phyloP scores from a whole-genome alignment of 148 eudicot species.

The Rhododendron ferrugineum region DNA sequence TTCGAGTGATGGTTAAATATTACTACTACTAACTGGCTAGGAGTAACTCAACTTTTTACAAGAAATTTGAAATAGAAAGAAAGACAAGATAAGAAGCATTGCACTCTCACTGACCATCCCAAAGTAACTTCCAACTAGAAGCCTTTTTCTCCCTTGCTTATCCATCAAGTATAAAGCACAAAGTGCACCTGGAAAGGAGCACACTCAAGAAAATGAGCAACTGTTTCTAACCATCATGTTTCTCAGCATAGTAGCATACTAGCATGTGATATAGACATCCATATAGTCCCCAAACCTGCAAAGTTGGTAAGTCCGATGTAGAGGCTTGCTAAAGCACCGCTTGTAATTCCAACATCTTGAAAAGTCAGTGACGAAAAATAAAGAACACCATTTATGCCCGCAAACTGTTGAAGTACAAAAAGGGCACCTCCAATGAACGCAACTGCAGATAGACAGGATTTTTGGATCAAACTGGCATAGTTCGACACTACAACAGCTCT shows the following conservation, averaged over 20 bases:
- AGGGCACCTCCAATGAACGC: constrained; percentile 72
- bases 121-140: constrained; percentile 70
- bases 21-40: background rate
- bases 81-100: background rate
- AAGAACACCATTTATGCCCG: constrained; percentile 81
- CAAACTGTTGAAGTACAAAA: constrained; percentile 74
- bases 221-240: background rate
- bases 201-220: background rate
- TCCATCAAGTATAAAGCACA: constrained; percentile 30
- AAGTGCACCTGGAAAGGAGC: constrained; percentile 54
- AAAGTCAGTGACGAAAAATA: constrained; percentile 81
- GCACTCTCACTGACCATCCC: constrained; percentile 57
- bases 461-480: constrained; percentile 1
- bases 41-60: background rate
- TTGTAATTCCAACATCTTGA: constrained; percentile 75
- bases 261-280: background rate
- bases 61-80: background rate
- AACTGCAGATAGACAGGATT: constrained; percentile 39
- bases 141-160: constrained; percentile 55
- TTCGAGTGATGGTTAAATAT: background rate
- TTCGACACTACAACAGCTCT: background rate
- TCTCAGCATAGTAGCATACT: background rate
- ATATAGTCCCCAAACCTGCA: constrained; percentile 47
- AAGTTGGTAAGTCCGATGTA: constrained; percentile 71
- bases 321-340: constrained; percentile 67